A percentile compares a stretch with the other conserved stretches of the same genome.
phyloP scores from a whole-genome alignment of 768 basidiomycete genomes.

The Mycena alexandri region DNA sequence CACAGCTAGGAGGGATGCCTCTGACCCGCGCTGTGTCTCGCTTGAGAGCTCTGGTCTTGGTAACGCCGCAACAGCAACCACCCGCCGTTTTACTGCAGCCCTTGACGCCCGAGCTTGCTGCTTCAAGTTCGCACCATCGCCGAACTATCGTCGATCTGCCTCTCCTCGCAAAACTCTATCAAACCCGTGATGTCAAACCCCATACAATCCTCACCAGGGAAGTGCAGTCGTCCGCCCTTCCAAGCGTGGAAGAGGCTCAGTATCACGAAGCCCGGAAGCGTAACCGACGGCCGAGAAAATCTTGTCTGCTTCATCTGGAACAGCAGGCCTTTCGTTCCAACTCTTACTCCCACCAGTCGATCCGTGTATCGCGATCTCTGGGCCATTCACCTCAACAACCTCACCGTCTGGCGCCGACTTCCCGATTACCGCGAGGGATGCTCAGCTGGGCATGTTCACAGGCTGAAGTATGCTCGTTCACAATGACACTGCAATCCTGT shows the following conservation, averaged over 20 bases:
- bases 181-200: constrained; percentile 46
- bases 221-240: constrained; percentile 33
- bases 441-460: constrained; percentile 33
- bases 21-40: constrained; percentile 38
- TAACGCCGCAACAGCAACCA: constrained; percentile 49
- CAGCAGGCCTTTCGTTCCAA: constrained; percentile 29
- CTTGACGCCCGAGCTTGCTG: constrained; percentile 16
- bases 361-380: constrained; percentile 44
- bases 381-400: constrained; percentile 44
- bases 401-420: constrained; percentile 43
- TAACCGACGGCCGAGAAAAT: constrained; percentile 35
- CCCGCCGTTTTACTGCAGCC: constrained; percentile 41
- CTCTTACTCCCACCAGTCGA: background rate
- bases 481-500: constrained; percentile 52
- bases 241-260: constrained; percentile 54
- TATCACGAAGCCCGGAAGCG: constrained; percentile 29
- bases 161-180: constrained; percentile 23
- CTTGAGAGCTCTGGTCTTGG: constrained; percentile 47
- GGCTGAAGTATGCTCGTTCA: constrained; percentile 42
- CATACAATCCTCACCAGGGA: constrained; percentile 30
- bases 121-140: too few relatives aligned
- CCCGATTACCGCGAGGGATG: constrained; percentile 43
- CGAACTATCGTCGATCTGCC: constrained; percentile 16
- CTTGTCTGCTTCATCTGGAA: constrained; percentile 49
- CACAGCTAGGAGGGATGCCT: too few relatives aligned